Evolutionary conservation across 495 filamentous ascomycete genomes (phyloP), one percentile per base, ranked within the genome.

Genomic region (Talaromyces wortmannii): DNA sequence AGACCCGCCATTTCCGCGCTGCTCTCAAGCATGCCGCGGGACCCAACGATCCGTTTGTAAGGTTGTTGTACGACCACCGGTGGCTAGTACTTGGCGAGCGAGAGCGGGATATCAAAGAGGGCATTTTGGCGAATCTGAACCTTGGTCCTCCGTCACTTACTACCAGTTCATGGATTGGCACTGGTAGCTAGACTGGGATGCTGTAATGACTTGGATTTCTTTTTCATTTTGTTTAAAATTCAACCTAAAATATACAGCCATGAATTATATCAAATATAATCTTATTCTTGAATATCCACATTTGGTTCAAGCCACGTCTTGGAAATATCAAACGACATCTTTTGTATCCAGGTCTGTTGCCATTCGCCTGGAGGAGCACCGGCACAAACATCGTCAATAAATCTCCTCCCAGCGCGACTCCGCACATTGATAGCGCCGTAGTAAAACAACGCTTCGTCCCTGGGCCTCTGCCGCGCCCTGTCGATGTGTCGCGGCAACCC

Each of bases 31-130:
- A 60, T 62, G 64, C 59, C 0, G 57, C 56, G 15, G 64, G 58
- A 10, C 8, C 44, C 7, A 64, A 60, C 29, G 71, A 77, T 67
- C 66, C 65, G 5, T 74, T 77, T 55, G 57, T 66, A 1, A 45
- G n/a, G 50, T 29, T 67, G 7, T 57, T 77, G 43, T 55, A 70
- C 16, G 44, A 68, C 15, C 52, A 69, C 32, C 50, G 71, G 13
- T 75, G 72, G 74, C 52, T 60, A 33, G 61, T 66, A 17, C 60
- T 75, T 8, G 62, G 65, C 3, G 18, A 30, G 0, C 11, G 55
- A 8, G 65, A 71, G 31, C 40, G 64, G 48, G 13, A 62, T 36
- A 48, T 66, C 7, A 64, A 65, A 55, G 54, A 63, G 16, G 52
- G 59, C 48, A 43, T 67, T 45, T 45, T 67, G 51, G 32, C 44